These are phyloP conservation scores for Lycium ferocissimum DNA, from an alignment of 257 asterid genomes.

Conservation along the genomic window DNA sequence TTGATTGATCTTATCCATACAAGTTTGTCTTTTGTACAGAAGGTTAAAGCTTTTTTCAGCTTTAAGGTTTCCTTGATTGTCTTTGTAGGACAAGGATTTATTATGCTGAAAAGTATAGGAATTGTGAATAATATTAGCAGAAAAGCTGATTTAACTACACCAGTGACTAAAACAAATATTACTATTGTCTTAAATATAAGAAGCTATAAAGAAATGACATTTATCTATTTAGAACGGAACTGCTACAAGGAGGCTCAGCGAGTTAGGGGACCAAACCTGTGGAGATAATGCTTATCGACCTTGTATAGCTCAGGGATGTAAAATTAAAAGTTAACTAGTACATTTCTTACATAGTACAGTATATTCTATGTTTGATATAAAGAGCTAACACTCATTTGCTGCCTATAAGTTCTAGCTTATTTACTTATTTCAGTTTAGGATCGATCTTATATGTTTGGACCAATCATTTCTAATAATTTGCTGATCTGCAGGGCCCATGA, in stretches of 20 bases:
- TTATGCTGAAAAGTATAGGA: not conserved
- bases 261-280: not conserved
- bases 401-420: not conserved
- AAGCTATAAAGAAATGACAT: not conserved
- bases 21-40: not conserved
- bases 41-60: not conserved
- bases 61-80: not conserved
- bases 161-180: not conserved
- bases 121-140: not conserved
- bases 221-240: not conserved
- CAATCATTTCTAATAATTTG: constrained; percentile 3
- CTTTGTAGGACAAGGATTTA: not conserved
- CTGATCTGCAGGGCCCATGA: not conserved
- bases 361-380: not conserved
- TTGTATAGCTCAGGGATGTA: not conserved
- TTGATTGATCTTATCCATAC: not conserved
- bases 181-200: not conserved
- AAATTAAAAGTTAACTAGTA: not conserved
- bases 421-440: not conserved
- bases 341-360: not conserved
- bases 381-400: constrained; percentile 9
- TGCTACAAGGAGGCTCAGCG: not conserved
- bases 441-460: not conserved
- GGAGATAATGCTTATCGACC: not conserved
- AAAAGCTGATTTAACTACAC: not conserved